phyloP scores from a whole-genome alignment of 2,329 filamentous ascomycete species.

The Monilinia aucupariae region DNA sequence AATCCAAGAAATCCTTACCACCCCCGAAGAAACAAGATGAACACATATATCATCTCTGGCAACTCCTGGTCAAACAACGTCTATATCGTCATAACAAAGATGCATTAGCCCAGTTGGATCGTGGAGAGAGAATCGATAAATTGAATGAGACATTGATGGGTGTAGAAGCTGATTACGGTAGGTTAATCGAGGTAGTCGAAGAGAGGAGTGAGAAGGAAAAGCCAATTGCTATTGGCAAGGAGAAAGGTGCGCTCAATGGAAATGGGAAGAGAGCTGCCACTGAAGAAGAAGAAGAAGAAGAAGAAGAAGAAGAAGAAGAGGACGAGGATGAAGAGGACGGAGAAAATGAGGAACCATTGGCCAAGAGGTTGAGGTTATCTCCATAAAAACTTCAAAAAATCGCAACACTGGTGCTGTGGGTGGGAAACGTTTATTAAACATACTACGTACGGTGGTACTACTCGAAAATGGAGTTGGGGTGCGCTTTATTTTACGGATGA shows the following conservation, averaged over 20 bases:
- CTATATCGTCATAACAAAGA: slow-evolving; percentile 72
- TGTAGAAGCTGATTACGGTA: slow-evolving; percentile 69
- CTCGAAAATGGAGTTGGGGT: slow-evolving; percentile 1
- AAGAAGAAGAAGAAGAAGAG: slow-evolving; percentile 20
- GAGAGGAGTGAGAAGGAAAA: slow-evolving; percentile 19
- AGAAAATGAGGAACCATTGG: slow-evolving; percentile 19
- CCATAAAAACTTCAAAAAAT: not conserved
- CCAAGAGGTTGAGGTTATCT: slow-evolving; percentile 27
- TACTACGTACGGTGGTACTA: not conserved
- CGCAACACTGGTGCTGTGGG: not conserved
- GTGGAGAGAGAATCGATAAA: slow-evolving; percentile 63
- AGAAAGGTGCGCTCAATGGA: not conserved
- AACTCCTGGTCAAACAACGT: slow-evolving; percentile 69
- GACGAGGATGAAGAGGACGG: slow-evolving; percentile 16
- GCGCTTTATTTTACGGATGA: not conserved
- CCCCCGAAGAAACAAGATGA: slow-evolving; percentile 45
- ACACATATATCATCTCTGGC: slow-evolving; percentile 64
- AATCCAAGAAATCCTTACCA: slow-evolving; percentile 19
- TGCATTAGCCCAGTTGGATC: slow-evolving; percentile 62
- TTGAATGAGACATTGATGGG: slow-evolving; percentile 62
- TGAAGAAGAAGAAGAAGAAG: slow-evolving; percentile 17
- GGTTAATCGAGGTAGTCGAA: slow-evolving; percentile 44
- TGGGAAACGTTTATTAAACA: not conserved
- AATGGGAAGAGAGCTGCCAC: not conserved
- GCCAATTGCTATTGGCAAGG: slow-evolving; percentile 1